Percentiles rank a stretch among this genome's conserved stretches.
phyloP scores from a whole-genome alignment of 371 early-diverging fungal genomes.

The Actinomortierella ambigua region DNA sequence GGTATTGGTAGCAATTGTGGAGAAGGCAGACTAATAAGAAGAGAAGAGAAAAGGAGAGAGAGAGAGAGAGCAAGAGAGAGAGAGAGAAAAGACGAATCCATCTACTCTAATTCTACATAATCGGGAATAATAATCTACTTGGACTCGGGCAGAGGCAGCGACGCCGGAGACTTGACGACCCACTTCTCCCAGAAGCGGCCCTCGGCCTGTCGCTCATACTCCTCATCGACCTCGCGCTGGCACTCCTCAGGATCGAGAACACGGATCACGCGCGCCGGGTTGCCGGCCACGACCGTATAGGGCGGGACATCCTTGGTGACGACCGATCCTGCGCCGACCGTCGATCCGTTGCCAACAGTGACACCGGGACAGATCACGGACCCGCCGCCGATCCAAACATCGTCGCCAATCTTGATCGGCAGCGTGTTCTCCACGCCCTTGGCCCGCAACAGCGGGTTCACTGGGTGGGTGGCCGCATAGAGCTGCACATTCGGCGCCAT shows the following conservation, averaged over 20 bases:
- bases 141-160: background rate
- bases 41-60: background rate
- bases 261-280: slow-evolving; percentile 76
- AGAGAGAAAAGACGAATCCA: background rate
- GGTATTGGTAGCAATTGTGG: too few relatives aligned
- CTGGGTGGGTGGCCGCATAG: slow-evolving; percentile 80
- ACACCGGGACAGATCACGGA: slow-evolving; percentile 80
- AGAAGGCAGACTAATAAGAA: background rate
- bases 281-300: slow-evolving; percentile 79
- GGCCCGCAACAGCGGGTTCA: slow-evolving; percentile 52
- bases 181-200: slow-evolving; percentile 26
- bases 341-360: slow-evolving; percentile 76
- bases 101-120: background rate
- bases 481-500: slow-evolving; percentile 82
- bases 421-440: slow-evolving; percentile 52
- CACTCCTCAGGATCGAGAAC: slow-evolving; percentile 35
- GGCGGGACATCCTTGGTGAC: slow-evolving; percentile 83
- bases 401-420: slow-evolving; percentile 69
- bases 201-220: slow-evolving; percentile 13
- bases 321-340: slow-evolving; percentile 62
- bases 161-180: background rate
- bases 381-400: slow-evolving; percentile 78
- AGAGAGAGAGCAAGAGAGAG: too few relatives aligned
- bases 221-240: slow-evolving; percentile 29
- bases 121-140: background rate